These are phyloP conservation scores for Nectriaceae sp. DNA, from an alignment of 2,329 filamentous ascomycete genomes.

Conservation along the genomic window DNA sequence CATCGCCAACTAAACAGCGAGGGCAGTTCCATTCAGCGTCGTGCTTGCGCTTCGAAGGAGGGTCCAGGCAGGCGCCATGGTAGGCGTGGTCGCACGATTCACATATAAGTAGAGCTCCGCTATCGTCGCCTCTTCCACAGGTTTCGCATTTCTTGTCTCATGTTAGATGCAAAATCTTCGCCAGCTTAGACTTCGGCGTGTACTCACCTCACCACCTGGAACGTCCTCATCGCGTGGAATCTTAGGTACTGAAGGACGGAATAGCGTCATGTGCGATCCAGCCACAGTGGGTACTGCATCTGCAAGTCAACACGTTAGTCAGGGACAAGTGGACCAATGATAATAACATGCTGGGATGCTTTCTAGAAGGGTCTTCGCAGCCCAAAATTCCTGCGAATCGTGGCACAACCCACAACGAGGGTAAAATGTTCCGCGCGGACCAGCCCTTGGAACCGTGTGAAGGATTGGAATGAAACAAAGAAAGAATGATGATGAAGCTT, in stretches of 20 bases:
- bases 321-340: conserved; percentile 20
- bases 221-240: conserved; percentile 56
- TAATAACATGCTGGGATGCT: background rate
- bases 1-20: conserved; percentile 90
- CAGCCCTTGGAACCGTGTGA: conserved; percentile 10
- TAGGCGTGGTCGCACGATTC: conserved; percentile 90
- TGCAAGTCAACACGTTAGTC: conserved; percentile 26
- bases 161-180: conserved; percentile 14
- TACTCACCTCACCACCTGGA: conserved; percentile 43
- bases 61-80: conserved; percentile 87
- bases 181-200: conserved; percentile 23
- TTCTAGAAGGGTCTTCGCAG: conserved; percentile 18
- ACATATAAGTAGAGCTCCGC: conserved; percentile 72
- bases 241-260: conserved; percentile 77
- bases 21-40: conserved; percentile 96
- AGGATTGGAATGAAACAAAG: conserved; percentile 4
- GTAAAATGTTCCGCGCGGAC: conserved; percentile 20
- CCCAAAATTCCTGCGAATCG: conserved; percentile 26
- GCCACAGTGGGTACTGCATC: conserved; percentile 80
- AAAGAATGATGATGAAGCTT: conserved; percentile 5
- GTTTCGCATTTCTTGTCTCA: conserved; percentile 77
- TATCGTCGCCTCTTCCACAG: conserved; percentile 79
- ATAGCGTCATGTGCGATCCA: conserved; percentile 94
- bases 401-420: conserved; percentile 15
- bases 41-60: conserved; percentile 74